phyloP scores from a whole-genome alignment of 768 basidiomycete genomes.

The Hygrophoropsis aurantiaca region DNA sequence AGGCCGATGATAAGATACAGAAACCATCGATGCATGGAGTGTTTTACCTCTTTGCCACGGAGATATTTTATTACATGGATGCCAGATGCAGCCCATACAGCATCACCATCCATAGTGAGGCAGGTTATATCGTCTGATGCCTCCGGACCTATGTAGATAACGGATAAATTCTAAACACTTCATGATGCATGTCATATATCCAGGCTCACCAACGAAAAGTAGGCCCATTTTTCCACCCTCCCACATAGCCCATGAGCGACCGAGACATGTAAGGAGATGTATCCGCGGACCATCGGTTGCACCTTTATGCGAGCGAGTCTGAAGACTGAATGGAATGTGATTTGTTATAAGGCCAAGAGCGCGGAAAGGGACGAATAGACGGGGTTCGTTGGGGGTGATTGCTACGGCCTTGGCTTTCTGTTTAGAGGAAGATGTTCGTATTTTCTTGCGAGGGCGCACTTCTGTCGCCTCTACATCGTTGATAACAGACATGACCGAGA shows the following conservation, averaged over 20 bases:
- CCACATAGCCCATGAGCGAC: constrained; percentile 93
- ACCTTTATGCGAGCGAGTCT: constrained; percentile 82
- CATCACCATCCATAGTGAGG: constrained; percentile 81
- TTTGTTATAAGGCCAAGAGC: constrained; percentile 95
- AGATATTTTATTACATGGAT: constrained; percentile 70
- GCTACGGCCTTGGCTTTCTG: neutral
- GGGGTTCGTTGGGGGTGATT: constrained; percentile 19
- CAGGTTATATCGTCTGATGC: constrained; percentile 68
- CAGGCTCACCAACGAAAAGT: constrained; percentile 85
- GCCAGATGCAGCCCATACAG: constrained; percentile 80
- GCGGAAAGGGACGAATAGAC: constrained; percentile 89
- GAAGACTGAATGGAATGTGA: constrained; percentile 83
- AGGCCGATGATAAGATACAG: constrained; percentile 5
- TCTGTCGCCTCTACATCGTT: constrained; percentile 11
- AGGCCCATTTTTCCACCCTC: constrained; percentile 91
- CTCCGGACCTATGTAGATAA: constrained; percentile 68
- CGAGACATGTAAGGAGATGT: constrained; percentile 84
- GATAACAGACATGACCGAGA: neutral
- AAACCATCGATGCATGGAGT: constrained; percentile 1
- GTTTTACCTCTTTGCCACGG: constrained; percentile 80
- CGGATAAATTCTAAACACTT: constrained; percentile 1
- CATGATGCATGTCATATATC: constrained; percentile 1
- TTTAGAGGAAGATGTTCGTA: constrained; percentile 10
- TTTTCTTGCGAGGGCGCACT: constrained; percentile 25
- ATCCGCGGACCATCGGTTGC: constrained; percentile 81